Base-by-base conservation (phyloP, 257 asterid genomes). In the Ballota nigra region DNA sequence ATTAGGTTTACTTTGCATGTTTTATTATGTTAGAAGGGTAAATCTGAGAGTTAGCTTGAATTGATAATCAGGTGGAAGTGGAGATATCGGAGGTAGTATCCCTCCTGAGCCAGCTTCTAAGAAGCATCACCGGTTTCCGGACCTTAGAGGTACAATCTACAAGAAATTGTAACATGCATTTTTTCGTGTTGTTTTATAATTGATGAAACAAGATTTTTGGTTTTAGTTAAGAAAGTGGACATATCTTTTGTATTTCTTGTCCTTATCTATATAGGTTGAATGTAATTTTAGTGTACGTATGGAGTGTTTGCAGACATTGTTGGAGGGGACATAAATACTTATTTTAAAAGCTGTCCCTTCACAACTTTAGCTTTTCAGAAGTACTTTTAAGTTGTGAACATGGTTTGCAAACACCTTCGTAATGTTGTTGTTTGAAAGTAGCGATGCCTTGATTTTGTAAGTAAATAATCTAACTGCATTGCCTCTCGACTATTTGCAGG, bases 41-140 rank as follows among this genome's bases (percentile, higher is more conserved):
- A n/a, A 18, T 52, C 24, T 64, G 3, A 36, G 8, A 4, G 49
- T 7, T 53, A 6, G 20, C 41, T 62, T 61, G 69, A n/a, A 66
- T 78, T 51, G 23, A 23, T n/a, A 20, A 56, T 33, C 77, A 88
- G 96, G 93, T 77, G 85, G 73, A 8, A 70, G 79, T 70, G 87
- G 83, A 67, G 90, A 87, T 67, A 70, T 31, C 0, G 75, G 70
- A 52, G 78, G 75, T 24, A 38, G 64, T 55, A 24, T 81, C 10
- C 83, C 88, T 15, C 71, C 94, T 0, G 96, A 90, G 66, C 31
- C 81, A 12, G 84, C 88, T 23, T 65, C 87, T 7, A 90, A 83
- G 84, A 86, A 66, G 79, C 83, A 77, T 34, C 80, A 82, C 62
- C 80, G 82, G 0, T 86, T 93, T 63, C 92, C 96, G 0, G 87